Evolutionary conservation across 2,329 filamentous ascomycete genomes (phyloP).

Genomic region (Dothistroma septosporum): DNA sequence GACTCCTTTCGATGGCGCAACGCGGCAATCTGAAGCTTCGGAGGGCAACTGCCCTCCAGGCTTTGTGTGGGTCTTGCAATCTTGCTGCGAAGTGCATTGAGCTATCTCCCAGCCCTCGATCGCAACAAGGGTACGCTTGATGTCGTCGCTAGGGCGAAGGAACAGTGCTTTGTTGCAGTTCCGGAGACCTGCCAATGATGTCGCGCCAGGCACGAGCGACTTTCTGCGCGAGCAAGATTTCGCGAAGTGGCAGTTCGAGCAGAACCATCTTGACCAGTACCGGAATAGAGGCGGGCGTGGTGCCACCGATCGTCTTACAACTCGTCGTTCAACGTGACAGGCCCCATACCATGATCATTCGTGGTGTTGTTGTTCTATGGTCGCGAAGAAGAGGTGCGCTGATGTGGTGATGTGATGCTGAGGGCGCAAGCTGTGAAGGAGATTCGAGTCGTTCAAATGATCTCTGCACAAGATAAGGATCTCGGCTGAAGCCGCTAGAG

Average conservation of each 20-base stretch:
- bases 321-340: background rate
- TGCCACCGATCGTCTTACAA: background rate
- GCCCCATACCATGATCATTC: background rate
- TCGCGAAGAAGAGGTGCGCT: no score
- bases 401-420: no score
- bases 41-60: no score
- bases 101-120: background rate
- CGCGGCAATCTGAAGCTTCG: no score
- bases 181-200: background rate
- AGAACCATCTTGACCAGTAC: background rate
- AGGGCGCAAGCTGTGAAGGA: background rate
- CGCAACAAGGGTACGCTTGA: background rate
- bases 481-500: background rate
- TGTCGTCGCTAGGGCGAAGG: background rate
- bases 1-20: background rate
- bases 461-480: background rate
- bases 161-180: background rate
- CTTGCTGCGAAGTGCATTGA: background rate
- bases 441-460: background rate
- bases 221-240: background rate
- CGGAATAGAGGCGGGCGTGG: background rate
- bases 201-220: background rate
- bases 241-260: background rate
- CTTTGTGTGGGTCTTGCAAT: no score
- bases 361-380: background rate